Evolutionary conservation across 495 filamentous ascomycete species (phyloP), one percentile per base, ranked within the genome.

Genomic region (Neurospora sp.): DNA sequence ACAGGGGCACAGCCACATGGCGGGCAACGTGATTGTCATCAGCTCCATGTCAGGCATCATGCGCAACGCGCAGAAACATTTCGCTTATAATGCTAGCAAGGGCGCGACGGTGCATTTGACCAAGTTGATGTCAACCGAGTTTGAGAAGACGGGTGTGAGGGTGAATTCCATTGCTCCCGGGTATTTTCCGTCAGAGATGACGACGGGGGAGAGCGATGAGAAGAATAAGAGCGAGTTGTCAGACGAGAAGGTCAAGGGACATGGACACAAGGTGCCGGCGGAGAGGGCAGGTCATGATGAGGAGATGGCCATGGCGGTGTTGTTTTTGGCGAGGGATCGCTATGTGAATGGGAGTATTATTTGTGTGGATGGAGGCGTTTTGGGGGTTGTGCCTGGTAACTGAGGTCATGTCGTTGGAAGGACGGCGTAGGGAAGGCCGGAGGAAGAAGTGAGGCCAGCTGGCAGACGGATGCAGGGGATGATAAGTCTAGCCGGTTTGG

Each of bases 321-420:
- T 91, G 42, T 90, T 86, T 76, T 75, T 91, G 69, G 81, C 86
- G 27, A 88, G 85, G 81, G 87, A 88, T 73, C 79, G 80, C 35
- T 90, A 89, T 79, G 87, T 90, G 5, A 89, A 89, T 74, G 88
- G 88, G 12, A 85, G 89, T 78, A 83, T 89, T n/a, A 75, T 89
- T 39, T 85, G 85, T 14, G 85, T 90, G 5, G 88, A 90, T 80
- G 88, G 88, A 0, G 88, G 88, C 1, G 86, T 87, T 8, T 76
- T 89, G 74, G 59, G 39, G 4, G 68, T 74, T 61, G 73, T 76
- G 18, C 73, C 75, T n/a, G 73, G 74, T 9, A 9, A 47, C 16
- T 69, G 86, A 86, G 69, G 37, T 27, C 14, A 10, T 39, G 1
- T 16, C 40, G 40, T 41, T 41, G 70, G 44, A 27, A 27, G 27